Percentiles rank a stretch among this genome's conserved stretches.
phyloP scores from a whole-genome alignment of 129 eudicot genomes.

The Saposhnikovia divaricata region DNA sequence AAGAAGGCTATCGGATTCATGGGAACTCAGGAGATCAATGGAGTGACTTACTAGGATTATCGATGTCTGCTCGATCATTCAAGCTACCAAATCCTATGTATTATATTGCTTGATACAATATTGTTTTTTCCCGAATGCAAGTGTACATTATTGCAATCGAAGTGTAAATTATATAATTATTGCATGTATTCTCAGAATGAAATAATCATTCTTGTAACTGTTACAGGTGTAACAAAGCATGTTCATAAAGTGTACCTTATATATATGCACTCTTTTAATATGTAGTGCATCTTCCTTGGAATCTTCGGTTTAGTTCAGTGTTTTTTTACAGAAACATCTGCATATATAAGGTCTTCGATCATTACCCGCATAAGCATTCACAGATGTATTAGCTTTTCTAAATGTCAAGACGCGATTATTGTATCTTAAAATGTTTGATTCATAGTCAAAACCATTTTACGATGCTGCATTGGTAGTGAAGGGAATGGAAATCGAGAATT shows the following conservation, averaged over 20 bases:
- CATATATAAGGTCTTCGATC: no score
- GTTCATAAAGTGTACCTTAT: neutral
- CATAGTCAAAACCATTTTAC: no score
- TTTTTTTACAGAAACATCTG: no score
- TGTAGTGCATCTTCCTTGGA: neutral
- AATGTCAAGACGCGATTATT: no score
- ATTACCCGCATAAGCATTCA: no score
- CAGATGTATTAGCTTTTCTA: no score
- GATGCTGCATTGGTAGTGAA: no score
- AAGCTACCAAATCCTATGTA: constrained; percentile 94
- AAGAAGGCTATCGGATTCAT: constrained; percentile 57
- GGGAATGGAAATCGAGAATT: no score
- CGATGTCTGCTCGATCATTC: constrained; percentile 57
- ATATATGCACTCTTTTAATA: neutral
- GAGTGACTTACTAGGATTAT: constrained; percentile 72
- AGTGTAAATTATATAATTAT: neutral
- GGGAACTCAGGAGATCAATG: constrained; percentile 93
- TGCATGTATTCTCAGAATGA: neutral
- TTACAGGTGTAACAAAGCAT: neutral
- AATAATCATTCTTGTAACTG: constrained; percentile 7
- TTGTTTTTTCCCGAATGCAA: neutral
- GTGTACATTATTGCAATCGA: neutral
- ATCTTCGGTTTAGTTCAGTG: neutral
- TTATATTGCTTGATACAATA: constrained; percentile 37
- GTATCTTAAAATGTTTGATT: no score